phyloP scores from a whole-genome alignment of 345 rosid species.

The Camelina sativa region DNA sequence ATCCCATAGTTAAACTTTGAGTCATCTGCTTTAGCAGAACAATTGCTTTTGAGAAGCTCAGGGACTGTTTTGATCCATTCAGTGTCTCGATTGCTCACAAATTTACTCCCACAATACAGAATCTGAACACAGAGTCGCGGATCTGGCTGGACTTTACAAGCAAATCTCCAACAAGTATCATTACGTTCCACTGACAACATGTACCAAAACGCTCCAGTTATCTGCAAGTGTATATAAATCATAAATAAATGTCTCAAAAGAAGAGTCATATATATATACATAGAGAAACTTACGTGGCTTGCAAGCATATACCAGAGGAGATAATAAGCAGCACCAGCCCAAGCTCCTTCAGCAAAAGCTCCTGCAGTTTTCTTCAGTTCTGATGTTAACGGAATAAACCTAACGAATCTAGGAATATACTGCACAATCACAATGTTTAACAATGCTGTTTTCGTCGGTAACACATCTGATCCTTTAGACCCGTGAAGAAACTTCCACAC shows the following conservation, averaged over 20 bases:
- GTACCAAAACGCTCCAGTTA: constrained; percentile 88
- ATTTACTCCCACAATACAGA: constrained; percentile 74
- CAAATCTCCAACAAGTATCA: constrained; percentile 70
- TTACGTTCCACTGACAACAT: constrained; percentile 78
- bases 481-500: constrained; percentile 69
- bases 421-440: constrained; percentile 64
- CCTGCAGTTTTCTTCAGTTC: constrained; percentile 86
- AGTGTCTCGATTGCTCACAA: constrained; percentile 47
- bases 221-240: constrained; percentile 45
- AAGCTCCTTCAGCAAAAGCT: constrained; percentile 82
- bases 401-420: constrained; percentile 76
- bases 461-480: constrained; percentile 64
- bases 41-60: constrained; percentile 48
- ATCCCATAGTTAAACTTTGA: constrained; percentile 69
- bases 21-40: constrained; percentile 47
- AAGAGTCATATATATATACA: neutral
- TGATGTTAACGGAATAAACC: constrained; percentile 77
- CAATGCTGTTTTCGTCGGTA: constrained; percentile 64
- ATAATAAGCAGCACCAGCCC: constrained; percentile 88
- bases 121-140: constrained; percentile 53
- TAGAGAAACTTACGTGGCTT: constrained; percentile 69
- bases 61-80: constrained; percentile 61
- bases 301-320: constrained; percentile 87
- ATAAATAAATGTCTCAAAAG: neutral
- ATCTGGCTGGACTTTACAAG: constrained; percentile 48